Evolutionary conservation across 176 grass and related monocot genomes (phyloP), one percentile per base, ranked within the genome.

Genomic region (Carex pumila): DNA sequence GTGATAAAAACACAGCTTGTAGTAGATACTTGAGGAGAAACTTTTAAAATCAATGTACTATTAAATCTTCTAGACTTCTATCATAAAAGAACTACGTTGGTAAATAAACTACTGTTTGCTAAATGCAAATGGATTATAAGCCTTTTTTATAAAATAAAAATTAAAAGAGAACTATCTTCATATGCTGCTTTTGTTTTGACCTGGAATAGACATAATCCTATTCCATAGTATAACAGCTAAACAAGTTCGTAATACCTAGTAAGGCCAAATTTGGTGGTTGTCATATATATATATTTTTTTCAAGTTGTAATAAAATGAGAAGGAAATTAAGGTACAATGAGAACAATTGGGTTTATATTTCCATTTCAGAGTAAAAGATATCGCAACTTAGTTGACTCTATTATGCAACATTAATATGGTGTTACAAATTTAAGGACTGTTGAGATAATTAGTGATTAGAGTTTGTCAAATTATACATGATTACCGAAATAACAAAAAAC

Each of bases 1-100:
- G 88, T 90, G 66, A 98, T 88, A 65, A 88, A 98, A 85, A 93
- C 96, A 84, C 92, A 88, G 76, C 88, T 98, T 70, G 88, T 90
- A 64, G 96, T 98, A 41, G 96, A 98, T 87, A 98, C 96, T 71
- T 92, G 89, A 69, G 93, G 85, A 87, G 96, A 95, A 89, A 85
- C 81, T 81, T 88, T 98, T 47, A 88, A 88, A 62, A 98, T 95
- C 72, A 98, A 98, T 98, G 96, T 98, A 94, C 90, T 87, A 7
- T 13, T 34, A n/a, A 52, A 2, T 88, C 55, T 63, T 64, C 15
- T 80, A 41, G n/a, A n/a, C n/a, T n/a, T n/a, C 45, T 36, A 67
- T 69, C 50, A 86, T 25, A 45, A 71, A 41, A 53, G 22, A 45
- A 53, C 7, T 56, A 39, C 34, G 34, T 36, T 36, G 2, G 2